Conservation (phyloP, 2,329 filamentous ascomycete genomes). For the Nannizziopsis arthrosporioides region DNA sequence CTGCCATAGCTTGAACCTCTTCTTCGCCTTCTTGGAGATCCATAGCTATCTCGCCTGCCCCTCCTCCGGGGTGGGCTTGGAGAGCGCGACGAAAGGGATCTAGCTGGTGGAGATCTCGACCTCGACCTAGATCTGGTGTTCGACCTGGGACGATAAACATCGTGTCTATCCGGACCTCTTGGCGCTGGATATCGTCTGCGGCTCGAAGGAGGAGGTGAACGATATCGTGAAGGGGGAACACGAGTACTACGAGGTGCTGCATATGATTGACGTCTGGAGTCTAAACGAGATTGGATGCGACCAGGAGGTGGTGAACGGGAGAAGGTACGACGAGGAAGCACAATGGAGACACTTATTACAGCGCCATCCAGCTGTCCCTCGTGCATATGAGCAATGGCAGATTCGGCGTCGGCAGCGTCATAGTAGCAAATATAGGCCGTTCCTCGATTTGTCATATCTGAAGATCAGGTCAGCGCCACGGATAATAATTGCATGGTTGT, state of each 20-base stretch:
- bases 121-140: constrained; percentile 39
- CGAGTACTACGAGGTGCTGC: constrained; percentile 1
- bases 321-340: constrained; percentile 71
- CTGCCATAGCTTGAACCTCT: constrained; percentile 52
- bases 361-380: constrained; percentile 86
- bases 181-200: constrained; percentile 23
- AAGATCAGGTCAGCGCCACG: too few relatives aligned
- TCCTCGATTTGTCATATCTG: constrained; percentile 80
- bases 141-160: constrained; percentile 51
- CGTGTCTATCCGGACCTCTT: constrained; percentile 38
- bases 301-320: constrained; percentile 65
- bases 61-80: constrained; percentile 31
- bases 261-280: constrained; percentile 11
- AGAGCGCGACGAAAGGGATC: constrained; percentile 29
- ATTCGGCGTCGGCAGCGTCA: constrained; percentile 65
- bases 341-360: constrained; percentile 74
- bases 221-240: constrained; percentile 20
- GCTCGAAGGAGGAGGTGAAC: constrained; percentile 28
- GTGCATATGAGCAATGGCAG: constrained; percentile 92
- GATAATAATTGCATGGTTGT: too few relatives aligned
- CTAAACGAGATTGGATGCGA: constrained; percentile 31
- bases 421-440: constrained; percentile 85
- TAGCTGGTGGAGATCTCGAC: constrained; percentile 21
- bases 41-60: constrained; percentile 26
- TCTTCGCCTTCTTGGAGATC: constrained; percentile 35